These are phyloP conservation scores for Margaritispora aquatica DNA, from an alignment of 495 filamentous ascomycete species.

Conservation along the genomic window DNA sequence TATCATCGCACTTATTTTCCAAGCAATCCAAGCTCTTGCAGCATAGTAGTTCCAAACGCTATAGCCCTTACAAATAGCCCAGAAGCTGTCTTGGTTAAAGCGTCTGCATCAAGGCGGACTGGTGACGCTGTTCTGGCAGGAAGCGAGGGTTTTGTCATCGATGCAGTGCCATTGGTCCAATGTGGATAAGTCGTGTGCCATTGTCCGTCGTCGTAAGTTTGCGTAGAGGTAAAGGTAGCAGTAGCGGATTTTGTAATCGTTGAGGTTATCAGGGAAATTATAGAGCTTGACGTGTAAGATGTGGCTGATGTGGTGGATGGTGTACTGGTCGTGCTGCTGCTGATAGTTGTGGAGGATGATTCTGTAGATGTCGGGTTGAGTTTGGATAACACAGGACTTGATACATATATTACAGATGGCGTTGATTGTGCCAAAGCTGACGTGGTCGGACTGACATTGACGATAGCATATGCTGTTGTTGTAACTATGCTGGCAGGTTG, in stretches of 20 bases:
- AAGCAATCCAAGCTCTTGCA: background rate
- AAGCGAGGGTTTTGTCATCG: background rate
- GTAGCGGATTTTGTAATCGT: background rate
- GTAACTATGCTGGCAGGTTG: conserved; percentile 11
- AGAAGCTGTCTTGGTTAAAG: background rate
- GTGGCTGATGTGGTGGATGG: background rate
- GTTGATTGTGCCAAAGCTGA: background rate
- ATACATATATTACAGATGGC: background rate
- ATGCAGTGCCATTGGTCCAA: conserved; percentile 17
- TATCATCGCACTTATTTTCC: background rate
- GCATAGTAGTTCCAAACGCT: background rate
- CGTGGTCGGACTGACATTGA: conserved; percentile 11
- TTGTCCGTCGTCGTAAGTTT: conserved; percentile 22
- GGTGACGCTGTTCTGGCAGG: background rate
- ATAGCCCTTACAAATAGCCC: background rate
- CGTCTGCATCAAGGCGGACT: background rate
- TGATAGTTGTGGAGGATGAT: background rate
- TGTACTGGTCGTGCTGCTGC: background rate
- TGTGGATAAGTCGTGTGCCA: conserved; percentile 25
- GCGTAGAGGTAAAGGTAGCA: background rate
- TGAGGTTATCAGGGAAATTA: background rate
- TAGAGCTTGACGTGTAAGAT: background rate
- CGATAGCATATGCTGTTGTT: conserved; percentile 14
- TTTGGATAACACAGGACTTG: background rate
- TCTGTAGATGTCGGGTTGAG: background rate